Base-by-base conservation (phyloP, 176 grass and related monocot species). In the Thalia dealbata region DNA sequence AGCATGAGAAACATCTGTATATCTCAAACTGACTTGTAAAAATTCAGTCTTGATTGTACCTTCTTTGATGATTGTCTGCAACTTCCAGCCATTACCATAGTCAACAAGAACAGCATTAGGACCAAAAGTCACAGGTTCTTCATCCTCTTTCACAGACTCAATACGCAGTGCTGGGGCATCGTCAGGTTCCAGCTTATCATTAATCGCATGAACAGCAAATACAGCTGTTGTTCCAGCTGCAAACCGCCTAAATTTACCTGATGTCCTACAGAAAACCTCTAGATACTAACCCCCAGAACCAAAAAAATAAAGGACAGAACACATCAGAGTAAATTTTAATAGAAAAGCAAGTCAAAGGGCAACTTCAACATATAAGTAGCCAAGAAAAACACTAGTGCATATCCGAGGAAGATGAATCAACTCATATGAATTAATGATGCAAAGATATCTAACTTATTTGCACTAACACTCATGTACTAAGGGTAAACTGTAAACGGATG, bases 81-180 rank as follows among this genome's bases (percentile, higher is more conserved):
- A 88, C 42, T 76, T 81, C 95, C 90, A 97, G 16, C 81, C 87
- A 51, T 70, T 30, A 65, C 95, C 95, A 77, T 91, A 92, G 72
- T 86, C 81, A 71, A 81, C 80, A 75, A 97, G 90, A 59, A 82
- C 38, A 16, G 95, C 83, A 63, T 62, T 82, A 46, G 90, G 87
- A 27, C 95, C 90, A 71, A 93, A 97, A 78, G 79, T 71, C 74
- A 97, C 81, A 64, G 90, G 85, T 64, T 97, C 90, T 70, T 97
- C 87, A 41, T 85, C 90, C 73, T 92, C 87, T 78, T 92, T 91
- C 15, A 81, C 61, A 54, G 95, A 83, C 67, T 87, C 95, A 64
- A 97, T 83, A 81, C 83, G 88, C 79, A 97, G 82, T 79, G 87
- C 86, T 64, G 69, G 61, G 11, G 73, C 75, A 48, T 51, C 42